phyloP scores from a whole-genome alignment of 2,329 filamentous ascomycete genomes.

The Xylariales sp. region DNA sequence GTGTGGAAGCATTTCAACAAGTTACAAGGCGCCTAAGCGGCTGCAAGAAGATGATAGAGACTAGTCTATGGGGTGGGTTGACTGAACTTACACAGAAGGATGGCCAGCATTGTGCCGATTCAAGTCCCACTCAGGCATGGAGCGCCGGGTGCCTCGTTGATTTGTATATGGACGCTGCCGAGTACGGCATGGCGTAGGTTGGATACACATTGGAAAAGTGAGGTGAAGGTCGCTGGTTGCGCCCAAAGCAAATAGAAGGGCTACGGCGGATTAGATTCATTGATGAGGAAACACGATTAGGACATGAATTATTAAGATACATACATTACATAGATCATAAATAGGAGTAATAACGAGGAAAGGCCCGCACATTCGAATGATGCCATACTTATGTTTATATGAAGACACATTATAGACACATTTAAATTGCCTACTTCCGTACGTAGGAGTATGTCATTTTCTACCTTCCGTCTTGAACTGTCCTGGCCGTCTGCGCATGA shows the following conservation, averaged over 20 bases:
- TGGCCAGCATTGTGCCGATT: conserved; percentile 86
- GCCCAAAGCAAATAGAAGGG: not conserved
- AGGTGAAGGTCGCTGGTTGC: not conserved
- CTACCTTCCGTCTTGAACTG: too few species aligned
- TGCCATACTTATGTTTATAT: too few species aligned
- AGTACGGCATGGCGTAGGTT: conserved; percentile 49
- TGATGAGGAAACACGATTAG: not conserved
- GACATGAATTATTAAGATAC: not conserved
- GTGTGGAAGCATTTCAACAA: conserved; percentile 92
- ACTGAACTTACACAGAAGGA: conserved; percentile 93
- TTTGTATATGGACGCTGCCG: conserved; percentile 89
- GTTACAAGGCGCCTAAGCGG: conserved; percentile 83
- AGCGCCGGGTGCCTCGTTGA: conserved; percentile 95
- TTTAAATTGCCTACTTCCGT: too few species aligned
- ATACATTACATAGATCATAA: conserved; percentile 14
- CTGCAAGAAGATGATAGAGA: conserved; percentile 85
- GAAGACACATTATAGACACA: too few species aligned
- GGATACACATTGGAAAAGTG: conserved; percentile 10
- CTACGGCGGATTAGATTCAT: not conserved
- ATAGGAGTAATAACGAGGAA: not conserved
- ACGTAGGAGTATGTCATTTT: too few species aligned
- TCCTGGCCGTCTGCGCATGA: too few species aligned
- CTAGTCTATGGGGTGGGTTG: conserved; percentile 88
- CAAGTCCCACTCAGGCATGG: conserved; percentile 96
- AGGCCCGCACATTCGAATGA: too few species aligned